phyloP scores from a whole-genome alignment of 2,329 filamentous ascomycete species.

The Epicoccum nigrum region DNA sequence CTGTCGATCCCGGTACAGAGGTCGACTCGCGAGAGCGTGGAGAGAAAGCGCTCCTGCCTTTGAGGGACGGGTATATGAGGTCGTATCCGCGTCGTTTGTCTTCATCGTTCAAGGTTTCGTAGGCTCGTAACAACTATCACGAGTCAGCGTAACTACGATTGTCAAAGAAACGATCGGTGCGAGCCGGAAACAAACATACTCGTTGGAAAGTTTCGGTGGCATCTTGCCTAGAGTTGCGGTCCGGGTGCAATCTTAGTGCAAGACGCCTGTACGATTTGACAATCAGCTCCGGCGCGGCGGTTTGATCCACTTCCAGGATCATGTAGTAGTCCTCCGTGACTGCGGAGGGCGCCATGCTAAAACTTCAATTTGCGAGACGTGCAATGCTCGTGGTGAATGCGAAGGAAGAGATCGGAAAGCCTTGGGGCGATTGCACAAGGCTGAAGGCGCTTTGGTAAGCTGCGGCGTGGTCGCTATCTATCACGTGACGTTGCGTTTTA shows the following conservation, averaged over 20 bases:
- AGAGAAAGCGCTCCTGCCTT: slow-evolving; percentile 1
- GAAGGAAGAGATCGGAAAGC: too few relatives aligned
- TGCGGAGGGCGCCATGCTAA: slow-evolving; percentile 33
- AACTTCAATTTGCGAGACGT: neutral
- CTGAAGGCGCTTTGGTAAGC: too few relatives aligned
- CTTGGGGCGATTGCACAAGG: too few relatives aligned
- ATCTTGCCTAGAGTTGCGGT: slow-evolving; percentile 37
- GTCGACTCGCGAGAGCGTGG: neutral
- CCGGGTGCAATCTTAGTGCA: slow-evolving; percentile 47
- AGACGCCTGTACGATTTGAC: slow-evolving; percentile 42
- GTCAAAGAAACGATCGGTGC: slow-evolving; percentile 18
- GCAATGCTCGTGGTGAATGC: too few relatives aligned
- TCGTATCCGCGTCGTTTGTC: slow-evolving; percentile 42
- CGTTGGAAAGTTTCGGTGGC: slow-evolving; percentile 46
- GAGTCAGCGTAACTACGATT: slow-evolving; percentile 22
- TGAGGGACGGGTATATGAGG: slow-evolving; percentile 38
- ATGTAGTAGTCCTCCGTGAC: slow-evolving; percentile 45
- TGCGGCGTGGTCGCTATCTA: too few relatives aligned
- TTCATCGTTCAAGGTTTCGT: slow-evolving; percentile 47
- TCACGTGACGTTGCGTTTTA: too few relatives aligned
- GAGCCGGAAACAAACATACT: slow-evolving; percentile 31
- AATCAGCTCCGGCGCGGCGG: slow-evolving; percentile 34
- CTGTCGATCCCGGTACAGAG: neutral
- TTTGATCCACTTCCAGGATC: slow-evolving; percentile 39
- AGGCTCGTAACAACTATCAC: slow-evolving; percentile 41